Base-by-base conservation (phyloP, 164 flowering plant genomes). In the Magnolia kwangsiensis region DNA sequence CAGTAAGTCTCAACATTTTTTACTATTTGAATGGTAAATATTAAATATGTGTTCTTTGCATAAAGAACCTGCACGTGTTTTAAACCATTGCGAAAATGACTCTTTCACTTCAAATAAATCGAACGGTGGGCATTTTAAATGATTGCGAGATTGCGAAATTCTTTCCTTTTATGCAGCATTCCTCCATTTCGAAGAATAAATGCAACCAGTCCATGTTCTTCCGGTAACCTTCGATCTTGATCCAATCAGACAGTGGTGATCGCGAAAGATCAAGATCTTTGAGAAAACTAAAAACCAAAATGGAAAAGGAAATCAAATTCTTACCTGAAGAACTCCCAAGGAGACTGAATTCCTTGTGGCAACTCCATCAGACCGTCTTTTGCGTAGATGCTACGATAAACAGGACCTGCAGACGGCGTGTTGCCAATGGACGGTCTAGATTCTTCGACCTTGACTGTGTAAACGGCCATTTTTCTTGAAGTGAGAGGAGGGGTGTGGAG, bases 281-380 rank as follows among this genome's bases (percentile, higher is more conserved):
- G 11, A 20, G 21, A n/a, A 8, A 8, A 18, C 10, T 59, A 71
- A 51, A 21, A 23, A 51, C 18, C 61, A 72, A 51, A 18, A 51
- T 55, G 10, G 19, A 55, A 7, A 11, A 55, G 61, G 61, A 55
- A 16, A 51, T 37, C 10, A 14, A 74, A 58, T 27, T 29, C 19
- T 11, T 72, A 91, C 99, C 98, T 89, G 84, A 96, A 90, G 75
- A 94, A 88, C 37, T 92, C 87, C 99, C 98, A 96, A 1, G 98
- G 97, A 79, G 96, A 93, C 0, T 87, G 67, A 9, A 90, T 10
- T 14, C 79, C 89, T 1, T 74, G 45, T 0, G 96, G 97, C 77
- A 83, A 4, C 77, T 90, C 92, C 75, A 92, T 50, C 61, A 96
- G 90, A 16, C 95, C 96, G 77, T 94, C 95, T 76, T 91, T 90